These are phyloP conservation scores for Jaenimonas drosophilae DNA, from an alignment of 208 protist genomes.

Conservation along the genomic window DNA sequence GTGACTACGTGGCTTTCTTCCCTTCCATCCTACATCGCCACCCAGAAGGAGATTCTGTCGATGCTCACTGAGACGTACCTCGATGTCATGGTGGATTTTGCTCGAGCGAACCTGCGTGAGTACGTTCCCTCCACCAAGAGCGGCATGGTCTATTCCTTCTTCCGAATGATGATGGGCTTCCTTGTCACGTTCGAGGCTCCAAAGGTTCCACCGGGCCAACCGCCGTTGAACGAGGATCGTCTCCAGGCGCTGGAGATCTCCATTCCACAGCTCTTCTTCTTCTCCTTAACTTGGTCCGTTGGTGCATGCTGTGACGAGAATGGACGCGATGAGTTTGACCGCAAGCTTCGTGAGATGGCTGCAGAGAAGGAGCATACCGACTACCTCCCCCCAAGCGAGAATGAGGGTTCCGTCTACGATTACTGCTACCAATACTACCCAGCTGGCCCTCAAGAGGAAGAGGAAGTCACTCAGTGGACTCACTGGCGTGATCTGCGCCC, in stretches of 20 bases:
- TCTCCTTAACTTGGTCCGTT: constrained; percentile 94
- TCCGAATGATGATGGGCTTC: constrained; percentile 92
- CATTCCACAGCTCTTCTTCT: constrained; percentile 91
- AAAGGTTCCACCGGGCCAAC: constrained; percentile 17
- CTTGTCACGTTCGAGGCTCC: constrained; percentile 41
- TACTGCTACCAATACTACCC: constrained; percentile 77
- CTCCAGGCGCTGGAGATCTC: constrained; percentile 29
- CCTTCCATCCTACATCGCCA: constrained; percentile 72
- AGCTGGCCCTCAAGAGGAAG: constrained; percentile 15
- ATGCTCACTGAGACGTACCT: constrained; percentile 77
- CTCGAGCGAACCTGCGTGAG: constrained; percentile 78
- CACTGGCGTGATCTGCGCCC: constrained; percentile 58
- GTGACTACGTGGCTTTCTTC: constrained; percentile 80
- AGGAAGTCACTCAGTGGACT: constrained; percentile 49
- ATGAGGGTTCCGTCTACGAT: constrained; percentile 88
- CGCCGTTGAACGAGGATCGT: constrained; percentile 26
- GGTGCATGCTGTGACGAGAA: constrained; percentile 90
- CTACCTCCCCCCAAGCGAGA: constrained; percentile 22
- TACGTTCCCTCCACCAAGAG: constrained; percentile 92
- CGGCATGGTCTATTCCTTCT: constrained; percentile 87
- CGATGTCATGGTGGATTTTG: constrained; percentile 65
- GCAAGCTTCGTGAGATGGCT: constrained; percentile 66
- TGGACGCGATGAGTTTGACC: constrained; percentile 86
- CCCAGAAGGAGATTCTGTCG: constrained; percentile 40
- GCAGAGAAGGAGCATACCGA: constrained; percentile 20